Base-by-base conservation (phyloP, 805 yeast genomes). In the Torulaspora indica region DNA sequence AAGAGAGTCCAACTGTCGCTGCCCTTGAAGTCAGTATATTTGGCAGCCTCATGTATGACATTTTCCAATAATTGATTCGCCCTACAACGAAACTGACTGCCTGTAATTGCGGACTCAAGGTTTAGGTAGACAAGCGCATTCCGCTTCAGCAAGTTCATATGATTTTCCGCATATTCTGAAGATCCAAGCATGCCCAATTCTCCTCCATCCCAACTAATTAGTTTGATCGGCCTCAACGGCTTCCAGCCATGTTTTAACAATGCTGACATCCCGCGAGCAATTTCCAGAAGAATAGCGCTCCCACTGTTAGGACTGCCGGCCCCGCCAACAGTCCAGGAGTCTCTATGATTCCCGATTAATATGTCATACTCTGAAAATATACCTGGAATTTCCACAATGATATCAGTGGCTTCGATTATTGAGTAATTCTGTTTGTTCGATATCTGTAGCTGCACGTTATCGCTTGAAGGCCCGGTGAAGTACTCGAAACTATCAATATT, bases 161-260 rank as follows among this genome's bases (percentile, higher is more conserved):
- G 69, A 37, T 78, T 77, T 60, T 85, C 91, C 5, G 82, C 88
- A 68, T 74, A 84, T 55, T 86, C 93, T 0, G 93, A 81, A 0
- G 89, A 79, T 1, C 95, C 95, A 24, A 86, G 52, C 43, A 79
- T 66, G 0, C 85, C 91, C 49, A 76, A 76, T 56, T 81, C 87
- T 52, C 81, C 89, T 28, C 86, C 95, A 63, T 87, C 95, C 89
- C 89, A 87, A 23, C 85, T 79, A 0, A 82, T 82, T 36, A 87
- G 69, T 42, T 77, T 71, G 18, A 87, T 80, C 0, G 89, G 77
- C 55, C 93, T 70, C 40, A 76, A 61, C 8, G 95, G 95, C 55
- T 74, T 76, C 90, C 90, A 86, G 1, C 83, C 84, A 5, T 64
- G 58, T 35, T 68, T 60, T 6, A 63, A 52, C 35, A 79, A 58